Percentiles rank a stretch among this genome's conserved stretches.
phyloP scores from a whole-genome alignment of 2,329 filamentous ascomycete species.

The Xylaria sp. region DNA sequence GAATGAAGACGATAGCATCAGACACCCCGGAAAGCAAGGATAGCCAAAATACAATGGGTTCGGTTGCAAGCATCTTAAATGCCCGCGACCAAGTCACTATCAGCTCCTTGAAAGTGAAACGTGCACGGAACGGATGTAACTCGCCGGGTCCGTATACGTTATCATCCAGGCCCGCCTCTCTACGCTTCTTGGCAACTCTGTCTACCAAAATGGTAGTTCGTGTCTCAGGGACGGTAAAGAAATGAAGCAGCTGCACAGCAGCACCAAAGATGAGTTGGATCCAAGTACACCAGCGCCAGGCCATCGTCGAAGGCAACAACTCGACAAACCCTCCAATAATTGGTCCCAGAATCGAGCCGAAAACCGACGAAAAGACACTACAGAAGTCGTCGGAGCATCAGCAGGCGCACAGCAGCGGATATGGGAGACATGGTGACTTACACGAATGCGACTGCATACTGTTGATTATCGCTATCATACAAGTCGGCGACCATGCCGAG shows the following conservation, averaged over 20 bases:
- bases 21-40: conserved; percentile 72
- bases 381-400: background rate
- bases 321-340: conserved; percentile 83
- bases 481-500: conserved; percentile 80
- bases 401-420: background rate
- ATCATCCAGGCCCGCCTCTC: conserved; percentile 67
- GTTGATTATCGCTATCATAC: conserved; percentile 76
- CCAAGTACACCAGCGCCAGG: conserved; percentile 80
- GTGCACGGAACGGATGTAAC: conserved; percentile 59
- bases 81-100: conserved; percentile 67
- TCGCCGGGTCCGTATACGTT: conserved; percentile 81
- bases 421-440: conserved; percentile 36
- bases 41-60: conserved; percentile 71
- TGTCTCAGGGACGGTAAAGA: conserved; percentile 80
- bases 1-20: conserved; percentile 74
- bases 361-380: conserved; percentile 79
- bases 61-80: conserved; percentile 72
- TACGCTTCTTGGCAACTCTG: conserved; percentile 78
- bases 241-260: conserved; percentile 73
- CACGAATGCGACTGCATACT: conserved; percentile 80
- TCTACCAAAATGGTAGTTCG: conserved; percentile 82
- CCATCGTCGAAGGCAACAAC: conserved; percentile 60
- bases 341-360: conserved; percentile 79
- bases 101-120: conserved; percentile 55
- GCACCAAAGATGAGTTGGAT: conserved; percentile 84